A percentile compares a stretch with the other conserved stretches of the same genome.
phyloP scores from a whole-genome alignment of 495 filamentous ascomycete genomes.

The Usnea hakonensis region DNA sequence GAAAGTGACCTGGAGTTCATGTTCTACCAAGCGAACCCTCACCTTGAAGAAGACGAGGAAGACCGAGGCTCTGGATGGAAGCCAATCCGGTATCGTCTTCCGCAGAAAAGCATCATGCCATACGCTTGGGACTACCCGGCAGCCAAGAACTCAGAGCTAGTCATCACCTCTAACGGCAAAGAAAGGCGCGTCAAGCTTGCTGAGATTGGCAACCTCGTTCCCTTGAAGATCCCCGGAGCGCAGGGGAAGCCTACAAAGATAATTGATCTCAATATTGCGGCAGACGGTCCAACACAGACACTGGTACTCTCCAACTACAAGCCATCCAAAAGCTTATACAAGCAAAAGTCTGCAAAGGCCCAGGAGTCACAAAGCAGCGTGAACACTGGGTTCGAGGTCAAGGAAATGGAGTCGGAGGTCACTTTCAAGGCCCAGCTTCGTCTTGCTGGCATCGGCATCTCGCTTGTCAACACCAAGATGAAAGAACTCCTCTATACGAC shows the following conservation, averaged over 20 bases:
- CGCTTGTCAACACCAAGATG: slow-evolving; percentile 83
- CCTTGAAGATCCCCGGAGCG: slow-evolving; percentile 67
- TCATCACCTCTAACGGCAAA: slow-evolving; percentile 69
- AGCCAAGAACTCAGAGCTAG: slow-evolving; percentile 87
- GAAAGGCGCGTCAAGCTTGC: slow-evolving; percentile 87
- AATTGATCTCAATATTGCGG: slow-evolving; percentile 91
- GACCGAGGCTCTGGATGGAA: slow-evolving; percentile 74
- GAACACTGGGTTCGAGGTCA: slow-evolving; percentile 78
- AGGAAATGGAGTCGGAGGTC: slow-evolving; percentile 74
- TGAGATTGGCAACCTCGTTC: slow-evolving; percentile 90
- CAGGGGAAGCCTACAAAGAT: slow-evolving; percentile 59
- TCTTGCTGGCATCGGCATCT: slow-evolving; percentile 86
- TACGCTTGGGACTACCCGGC: slow-evolving; percentile 99
- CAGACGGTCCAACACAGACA: slow-evolving; percentile 91
- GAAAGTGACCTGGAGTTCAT: slow-evolving; percentile 94
- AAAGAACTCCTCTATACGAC: slow-evolving; percentile 92
- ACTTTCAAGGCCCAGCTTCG: slow-evolving; percentile 83
- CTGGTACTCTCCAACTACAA: slow-evolving; percentile 92
- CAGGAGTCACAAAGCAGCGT: slow-evolving; percentile 50
- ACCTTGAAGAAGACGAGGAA: slow-evolving; percentile 72
- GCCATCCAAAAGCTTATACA: slow-evolving; percentile 87
- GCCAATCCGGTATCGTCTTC: slow-evolving; percentile 86
- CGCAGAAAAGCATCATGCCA: slow-evolving; percentile 94
- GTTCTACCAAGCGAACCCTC: slow-evolving; percentile 80
- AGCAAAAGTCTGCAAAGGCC: slow-evolving; percentile 56